Evolutionary conservation across 495 filamentous ascomycete genomes (phyloP).

Genomic region (Sporormia fimetaria): DNA sequence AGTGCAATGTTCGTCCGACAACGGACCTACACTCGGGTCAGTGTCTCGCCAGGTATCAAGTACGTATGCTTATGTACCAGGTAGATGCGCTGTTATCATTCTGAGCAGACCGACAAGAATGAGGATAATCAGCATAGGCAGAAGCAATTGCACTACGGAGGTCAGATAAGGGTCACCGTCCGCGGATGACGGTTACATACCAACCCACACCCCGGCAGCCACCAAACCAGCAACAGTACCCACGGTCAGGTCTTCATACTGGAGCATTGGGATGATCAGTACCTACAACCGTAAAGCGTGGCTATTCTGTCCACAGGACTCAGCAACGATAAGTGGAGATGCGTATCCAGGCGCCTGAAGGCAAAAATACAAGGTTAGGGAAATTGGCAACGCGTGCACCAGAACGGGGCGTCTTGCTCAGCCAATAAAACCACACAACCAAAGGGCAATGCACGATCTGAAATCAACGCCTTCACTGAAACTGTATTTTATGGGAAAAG

Average conservation of each 20-base stretch:
- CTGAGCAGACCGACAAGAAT: conserved; percentile 3
- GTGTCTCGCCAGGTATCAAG: neutral
- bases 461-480: too few relatives aligned
- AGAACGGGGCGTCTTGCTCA: too few relatives aligned
- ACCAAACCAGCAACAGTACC: conserved; percentile 5
- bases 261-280: neutral
- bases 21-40: conserved; percentile 5
- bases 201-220: conserved; percentile 6
- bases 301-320: too few relatives aligned
- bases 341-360: too few relatives aligned
- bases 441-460: too few relatives aligned
- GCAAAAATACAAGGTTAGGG: too few relatives aligned
- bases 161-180: neutral
- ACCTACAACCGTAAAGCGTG: too few relatives aligned
- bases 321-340: too few relatives aligned
- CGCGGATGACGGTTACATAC: neutral
- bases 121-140: neutral
- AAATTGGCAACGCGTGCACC: too few relatives aligned
- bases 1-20: conserved; percentile 23
- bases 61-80: conserved; percentile 5
- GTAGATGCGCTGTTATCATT: conserved; percentile 7
- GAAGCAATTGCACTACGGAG: neutral
- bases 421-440: too few relatives aligned
- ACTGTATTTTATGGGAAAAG: too few relatives aligned
- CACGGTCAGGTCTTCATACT: conserved; percentile 3